Conservation (phyloP, 2,329 filamentous ascomycete species). For the Berkeleyomyces basicola region DNA sequence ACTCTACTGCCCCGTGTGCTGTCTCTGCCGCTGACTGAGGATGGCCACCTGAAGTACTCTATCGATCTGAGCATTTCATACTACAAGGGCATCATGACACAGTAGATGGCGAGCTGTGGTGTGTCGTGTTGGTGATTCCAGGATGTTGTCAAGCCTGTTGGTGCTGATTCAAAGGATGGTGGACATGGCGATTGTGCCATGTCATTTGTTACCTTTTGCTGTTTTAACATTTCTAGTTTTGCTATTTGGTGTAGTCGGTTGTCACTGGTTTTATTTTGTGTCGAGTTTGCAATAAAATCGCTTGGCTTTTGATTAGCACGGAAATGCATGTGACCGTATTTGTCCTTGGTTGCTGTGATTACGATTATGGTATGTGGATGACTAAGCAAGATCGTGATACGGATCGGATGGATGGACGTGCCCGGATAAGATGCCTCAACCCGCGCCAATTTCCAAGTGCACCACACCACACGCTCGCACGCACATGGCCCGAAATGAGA, state of each 20-base stretch:
- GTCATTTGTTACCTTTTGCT: background rate
- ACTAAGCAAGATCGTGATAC: background rate
- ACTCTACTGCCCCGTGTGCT: slow-evolving; percentile 30
- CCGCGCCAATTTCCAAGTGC: background rate
- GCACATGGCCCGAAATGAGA: slow-evolving; percentile 17
- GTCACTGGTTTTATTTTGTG: background rate
- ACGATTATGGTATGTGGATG: background rate
- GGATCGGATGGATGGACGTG: background rate
- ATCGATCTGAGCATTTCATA: slow-evolving; percentile 52
- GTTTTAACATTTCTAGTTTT: background rate
- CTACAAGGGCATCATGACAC: slow-evolving; percentile 46
- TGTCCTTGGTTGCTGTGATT: background rate
- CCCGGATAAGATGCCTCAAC: background rate
- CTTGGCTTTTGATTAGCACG: background rate
- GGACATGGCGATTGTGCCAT: background rate
- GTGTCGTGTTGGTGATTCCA: background rate
- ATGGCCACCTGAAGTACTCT: slow-evolving; percentile 53
- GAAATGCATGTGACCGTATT: background rate
- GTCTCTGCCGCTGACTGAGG: slow-evolving; percentile 51
- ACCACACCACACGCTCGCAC: background rate
- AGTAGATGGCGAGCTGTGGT: slow-evolving; percentile 1
- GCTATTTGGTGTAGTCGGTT: background rate
- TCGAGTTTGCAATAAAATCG: background rate
- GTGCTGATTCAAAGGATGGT: too few species aligned
- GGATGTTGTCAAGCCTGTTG: too few species aligned